Evolutionary conservation across 257 asterid genomes (phyloP).

Genomic region (Solanum ossicruentum): DNA sequence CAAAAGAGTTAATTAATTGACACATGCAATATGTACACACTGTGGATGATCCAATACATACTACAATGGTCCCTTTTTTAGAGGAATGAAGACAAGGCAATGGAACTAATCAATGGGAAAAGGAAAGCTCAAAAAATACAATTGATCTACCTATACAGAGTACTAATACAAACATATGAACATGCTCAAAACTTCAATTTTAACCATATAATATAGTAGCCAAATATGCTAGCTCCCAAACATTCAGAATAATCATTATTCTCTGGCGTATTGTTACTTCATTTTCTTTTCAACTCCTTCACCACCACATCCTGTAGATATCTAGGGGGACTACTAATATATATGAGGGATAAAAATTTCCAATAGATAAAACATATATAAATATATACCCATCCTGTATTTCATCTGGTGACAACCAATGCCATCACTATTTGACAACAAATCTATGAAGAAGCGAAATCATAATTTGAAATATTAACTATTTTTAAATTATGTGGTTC

Average conservation of each 20-base stretch:
- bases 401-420: not conserved
- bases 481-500: no score
- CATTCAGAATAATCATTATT: not conserved
- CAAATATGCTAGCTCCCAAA: not conserved
- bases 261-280: not conserved
- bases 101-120: conserved; percentile 22
- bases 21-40: not conserved
- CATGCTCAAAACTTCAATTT: conserved; percentile 3
- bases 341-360: not conserved
- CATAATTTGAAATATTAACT: not conserved
- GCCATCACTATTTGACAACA: no score
- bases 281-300: not conserved
- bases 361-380: not conserved
- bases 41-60: conserved; percentile 1
- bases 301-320: not conserved
- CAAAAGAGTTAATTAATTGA: not conserved
- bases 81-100: conserved; percentile 3
- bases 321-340: not conserved
- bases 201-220: not conserved
- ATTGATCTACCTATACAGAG: not conserved
- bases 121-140: conserved; percentile 14
- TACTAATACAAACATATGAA: conserved; percentile 16
- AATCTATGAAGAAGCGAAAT: fast-evolving
- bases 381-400: not conserved
- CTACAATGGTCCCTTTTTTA: conserved; percentile 15